Evolutionary conservation across 1,139 yeast species (phyloP).

Genomic region (Kodamaea plutei): DNA sequence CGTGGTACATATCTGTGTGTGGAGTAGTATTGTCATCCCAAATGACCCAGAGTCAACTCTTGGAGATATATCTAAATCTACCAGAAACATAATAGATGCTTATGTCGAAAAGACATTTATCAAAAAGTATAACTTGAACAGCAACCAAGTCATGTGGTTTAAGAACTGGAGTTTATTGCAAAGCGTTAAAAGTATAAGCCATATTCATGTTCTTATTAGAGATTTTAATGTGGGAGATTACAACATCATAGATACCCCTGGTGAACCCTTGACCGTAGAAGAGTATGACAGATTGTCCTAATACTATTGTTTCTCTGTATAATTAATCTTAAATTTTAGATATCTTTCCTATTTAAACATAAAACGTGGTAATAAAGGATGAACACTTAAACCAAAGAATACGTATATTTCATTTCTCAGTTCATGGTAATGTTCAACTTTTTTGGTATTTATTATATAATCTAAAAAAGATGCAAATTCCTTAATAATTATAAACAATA

Average conservation of each 20-base stretch:
- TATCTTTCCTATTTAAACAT: neutral
- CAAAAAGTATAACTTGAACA: constrained; percentile 30
- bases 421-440: too few relatives aligned
- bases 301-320: neutral
- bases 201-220: constrained; percentile 51
- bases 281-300: constrained; percentile 3
- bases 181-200: constrained; percentile 55
- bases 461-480: too few relatives aligned
- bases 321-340: neutral
- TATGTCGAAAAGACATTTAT: constrained; percentile 46
- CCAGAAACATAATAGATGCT: constrained; percentile 32
- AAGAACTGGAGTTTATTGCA: constrained; percentile 60
- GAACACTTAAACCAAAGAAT: too few relatives aligned
- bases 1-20: constrained; percentile 39
- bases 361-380: too few relatives aligned
- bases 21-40: constrained; percentile 36
- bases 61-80: constrained; percentile 44
- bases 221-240: constrained; percentile 16
- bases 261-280: constrained; percentile 7
- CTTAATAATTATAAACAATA: too few relatives aligned
- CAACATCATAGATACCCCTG: constrained; percentile 6
- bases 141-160: constrained; percentile 51
- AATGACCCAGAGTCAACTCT: constrained; percentile 26
- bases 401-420: too few relatives aligned
- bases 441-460: too few relatives aligned